Base-by-base conservation (phyloP, 345 rosid genomes). In the Punica granatum region DNA sequence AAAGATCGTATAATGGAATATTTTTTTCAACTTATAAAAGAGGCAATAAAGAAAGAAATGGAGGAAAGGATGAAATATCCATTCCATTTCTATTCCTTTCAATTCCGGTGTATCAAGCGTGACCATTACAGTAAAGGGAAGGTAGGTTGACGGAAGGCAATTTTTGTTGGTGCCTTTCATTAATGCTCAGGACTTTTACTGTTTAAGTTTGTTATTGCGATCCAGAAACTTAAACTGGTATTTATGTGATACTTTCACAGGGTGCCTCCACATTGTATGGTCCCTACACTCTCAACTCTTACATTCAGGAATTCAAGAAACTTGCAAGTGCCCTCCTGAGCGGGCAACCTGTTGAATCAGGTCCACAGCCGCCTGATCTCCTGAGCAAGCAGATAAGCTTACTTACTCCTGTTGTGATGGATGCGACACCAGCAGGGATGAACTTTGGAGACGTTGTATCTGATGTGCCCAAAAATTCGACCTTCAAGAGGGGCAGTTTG, bases 191-290 rank as follows among this genome's bases (percentile, higher is more conserved):
- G 30, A 1, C 30, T 4, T 51, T n/a, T 13, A n/a, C 26, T 23
- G 7, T 23, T 19, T 11, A 2, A 5, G 23, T 21, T 51, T n/a
- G n/a, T 6, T 23, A 1, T 23, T 3, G 8, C 28, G 13, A n/a
- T n/a, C 13, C 30, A 25, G 58, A 51, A 51, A 25, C 28, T 28
- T 51, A 53, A n/a, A 1, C 6, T 56, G 12, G 36, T 42, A 18
- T 26, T 18, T n/a, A 11, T 14, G 26, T 53, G 58, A 59, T 65
- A 70, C 68, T 76, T 77, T 33, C 78, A 88, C 83, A 95, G 99
- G 99, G 99, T 56, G 99, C 86, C 11, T 94, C 97, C 72, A 94
- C 99, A 3, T 73, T 94, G 65, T 94, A 58, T 73, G 98, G 98
- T 69, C 99, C 96, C 19, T 92, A 92, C 79, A 88, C 99, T 0